phyloP scores from a whole-genome alignment of 2,329 filamentous ascomycete species.

The Apiospora hydei region DNA sequence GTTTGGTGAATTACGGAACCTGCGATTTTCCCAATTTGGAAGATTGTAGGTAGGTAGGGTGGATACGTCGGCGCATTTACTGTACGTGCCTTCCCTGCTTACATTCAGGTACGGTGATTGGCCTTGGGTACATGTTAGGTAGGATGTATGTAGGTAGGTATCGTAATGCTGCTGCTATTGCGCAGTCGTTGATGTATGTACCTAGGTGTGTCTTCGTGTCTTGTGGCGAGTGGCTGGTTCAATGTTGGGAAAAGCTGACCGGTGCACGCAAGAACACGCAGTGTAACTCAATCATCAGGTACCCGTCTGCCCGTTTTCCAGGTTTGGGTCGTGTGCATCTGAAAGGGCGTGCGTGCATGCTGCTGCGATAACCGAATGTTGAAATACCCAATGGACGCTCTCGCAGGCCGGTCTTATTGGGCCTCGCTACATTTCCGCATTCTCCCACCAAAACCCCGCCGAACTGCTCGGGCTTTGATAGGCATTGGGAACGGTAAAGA shows the following conservation, averaged over 20 bases:
- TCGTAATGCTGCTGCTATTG: neutral
- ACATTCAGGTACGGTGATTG: neutral
- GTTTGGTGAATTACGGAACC: neutral
- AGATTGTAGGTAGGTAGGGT: neutral
- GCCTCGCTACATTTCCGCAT: neutral
- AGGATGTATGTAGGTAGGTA: neutral
- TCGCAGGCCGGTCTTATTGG: neutral
- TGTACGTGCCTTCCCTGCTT: neutral
- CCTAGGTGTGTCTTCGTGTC: conserved; percentile 8
- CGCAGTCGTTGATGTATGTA: too few species aligned
- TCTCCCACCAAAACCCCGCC: neutral
- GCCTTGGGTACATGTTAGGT: neutral
- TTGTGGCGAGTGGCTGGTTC: conserved; percentile 10
- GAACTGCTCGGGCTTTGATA: neutral
- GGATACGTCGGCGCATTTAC: neutral
- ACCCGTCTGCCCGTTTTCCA: conserved; percentile 18
- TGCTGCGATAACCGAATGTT: conserved; percentile 7
- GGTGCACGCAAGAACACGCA: conserved; percentile 10
- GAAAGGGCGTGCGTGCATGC: neutral
- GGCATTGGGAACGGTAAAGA: neutral
- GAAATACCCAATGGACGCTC: neutral
- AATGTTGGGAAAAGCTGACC: neutral
- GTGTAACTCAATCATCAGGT: conserved; percentile 20
- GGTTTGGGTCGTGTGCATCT: neutral
- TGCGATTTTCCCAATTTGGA: neutral